phyloP scores from a whole-genome alignment of 2,329 filamentous ascomycete species.

The Rutstroemia sp. region DNA sequence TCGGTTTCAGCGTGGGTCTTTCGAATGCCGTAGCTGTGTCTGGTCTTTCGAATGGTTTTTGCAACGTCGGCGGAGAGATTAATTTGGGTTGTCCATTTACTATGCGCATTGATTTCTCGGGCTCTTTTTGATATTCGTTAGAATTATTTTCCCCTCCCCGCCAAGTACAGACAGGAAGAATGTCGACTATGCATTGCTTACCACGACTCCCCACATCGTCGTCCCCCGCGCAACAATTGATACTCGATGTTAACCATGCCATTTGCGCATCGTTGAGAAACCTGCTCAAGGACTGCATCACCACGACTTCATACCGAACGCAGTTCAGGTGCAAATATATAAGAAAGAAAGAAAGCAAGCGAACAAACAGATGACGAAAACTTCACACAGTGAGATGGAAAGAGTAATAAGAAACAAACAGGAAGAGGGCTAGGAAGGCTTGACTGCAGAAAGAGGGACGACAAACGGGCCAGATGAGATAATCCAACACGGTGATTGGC shows the following conservation, averaged over 20 bases:
- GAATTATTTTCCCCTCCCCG: not conserved
- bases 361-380: not conserved
- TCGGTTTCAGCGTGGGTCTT: constrained; percentile 13
- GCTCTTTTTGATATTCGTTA: constrained; percentile 20
- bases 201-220: constrained; percentile 20
- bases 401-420: not conserved
- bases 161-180: not conserved
- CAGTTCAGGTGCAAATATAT: constrained; percentile 5
- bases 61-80: constrained; percentile 29
- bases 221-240: constrained; percentile 25
- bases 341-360: not conserved
- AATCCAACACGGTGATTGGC: not conserved
- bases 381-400: not conserved
- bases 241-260: constrained; percentile 22
- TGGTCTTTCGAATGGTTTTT: constrained; percentile 24
- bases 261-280: constrained; percentile 28
- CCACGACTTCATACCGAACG: constrained; percentile 24
- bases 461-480: constrained; percentile 1
- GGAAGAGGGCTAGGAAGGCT: not conserved
- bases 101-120: constrained; percentile 31
- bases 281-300: constrained; percentile 27
- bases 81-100: constrained; percentile 34
- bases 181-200: constrained; percentile 13
- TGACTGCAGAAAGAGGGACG: not conserved
- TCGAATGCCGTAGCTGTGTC: constrained; percentile 1